phyloP scores from a whole-genome alignment of 164 flowering plant genomes.

The Malania oleifera region DNA sequence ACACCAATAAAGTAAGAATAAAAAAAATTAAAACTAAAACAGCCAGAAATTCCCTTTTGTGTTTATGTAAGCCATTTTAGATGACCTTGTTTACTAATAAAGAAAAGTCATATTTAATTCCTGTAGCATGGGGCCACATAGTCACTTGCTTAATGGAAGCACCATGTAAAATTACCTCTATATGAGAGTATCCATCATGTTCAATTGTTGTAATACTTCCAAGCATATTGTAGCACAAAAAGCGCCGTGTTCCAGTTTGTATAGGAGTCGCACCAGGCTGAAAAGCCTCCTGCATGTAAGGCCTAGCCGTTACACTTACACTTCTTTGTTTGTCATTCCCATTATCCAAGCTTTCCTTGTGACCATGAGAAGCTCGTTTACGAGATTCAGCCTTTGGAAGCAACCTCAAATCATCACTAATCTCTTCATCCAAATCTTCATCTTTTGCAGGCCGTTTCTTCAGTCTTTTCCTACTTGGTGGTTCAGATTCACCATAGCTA shows the following conservation, averaged over 20 bases:
- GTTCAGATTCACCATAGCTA: slow-evolving; percentile 54
- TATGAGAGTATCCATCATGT: slow-evolving; percentile 78
- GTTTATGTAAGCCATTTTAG: no score
- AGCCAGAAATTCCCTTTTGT: no score
- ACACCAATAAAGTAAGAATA: no score
- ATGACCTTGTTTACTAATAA: no score
- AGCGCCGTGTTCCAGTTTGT: slow-evolving; percentile 69
- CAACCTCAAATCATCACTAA: slow-evolving; percentile 30
- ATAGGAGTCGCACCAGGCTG: slow-evolving; percentile 89
- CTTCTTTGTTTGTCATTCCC: slow-evolving; percentile 28
- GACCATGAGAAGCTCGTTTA: slow-evolving; percentile 35
- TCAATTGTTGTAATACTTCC: slow-evolving; percentile 82
- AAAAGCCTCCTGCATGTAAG: slow-evolving; percentile 79
- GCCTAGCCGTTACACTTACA: slow-evolving; percentile 18
- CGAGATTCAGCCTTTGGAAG: slow-evolving; percentile 37
- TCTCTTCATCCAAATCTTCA: slow-evolving; percentile 42
- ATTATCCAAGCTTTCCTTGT: slow-evolving; percentile 30
- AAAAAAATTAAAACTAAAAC: no score
- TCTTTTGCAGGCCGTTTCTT: slow-evolving; percentile 44
- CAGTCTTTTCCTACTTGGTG: slow-evolving; percentile 57
- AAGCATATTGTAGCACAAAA: slow-evolving; percentile 93
- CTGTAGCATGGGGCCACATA: no score
- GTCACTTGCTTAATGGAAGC: no score
- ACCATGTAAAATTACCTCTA: slow-evolving; percentile 53
- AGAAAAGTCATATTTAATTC: no score